These are phyloP conservation scores for Botrytis deweyae DNA, from an alignment of 2,329 filamentous ascomycete species.

Conservation along the genomic window DNA sequence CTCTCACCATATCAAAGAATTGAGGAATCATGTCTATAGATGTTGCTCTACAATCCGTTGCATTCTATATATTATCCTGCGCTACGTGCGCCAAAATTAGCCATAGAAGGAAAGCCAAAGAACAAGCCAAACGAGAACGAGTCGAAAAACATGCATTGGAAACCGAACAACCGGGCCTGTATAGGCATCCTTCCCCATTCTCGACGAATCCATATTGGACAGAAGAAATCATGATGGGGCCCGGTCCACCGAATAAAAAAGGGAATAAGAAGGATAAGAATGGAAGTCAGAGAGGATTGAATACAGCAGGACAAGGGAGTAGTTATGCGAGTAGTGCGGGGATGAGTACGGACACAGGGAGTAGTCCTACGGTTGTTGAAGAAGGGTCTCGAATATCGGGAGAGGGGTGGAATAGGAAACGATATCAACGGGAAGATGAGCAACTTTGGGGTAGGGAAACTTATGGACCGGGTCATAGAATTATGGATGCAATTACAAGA, in stretches of 20 bases:
- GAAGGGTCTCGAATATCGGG: conserved; percentile 46
- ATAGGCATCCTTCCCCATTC: conserved; percentile 78
- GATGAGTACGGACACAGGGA: conserved; percentile 41
- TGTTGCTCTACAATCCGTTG: conserved; percentile 68
- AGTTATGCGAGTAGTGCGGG: conserved; percentile 43
- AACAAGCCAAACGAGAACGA: conserved; percentile 67
- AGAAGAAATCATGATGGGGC: conserved; percentile 82
- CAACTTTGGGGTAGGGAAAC: conserved; percentile 74
- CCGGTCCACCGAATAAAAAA: conserved; percentile 66
- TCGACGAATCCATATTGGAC: conserved; percentile 87
- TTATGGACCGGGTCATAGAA: conserved; percentile 50
- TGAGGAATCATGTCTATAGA: conserved; percentile 50
- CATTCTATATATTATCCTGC: conserved; percentile 77
- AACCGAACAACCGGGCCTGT: conserved; percentile 68
- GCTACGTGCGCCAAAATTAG: conserved; percentile 73
- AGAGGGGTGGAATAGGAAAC: conserved; percentile 72
- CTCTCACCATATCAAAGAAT: neutral
- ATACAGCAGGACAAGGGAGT: conserved; percentile 58
- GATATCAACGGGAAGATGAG: conserved; percentile 86
- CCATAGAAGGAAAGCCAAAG: conserved; percentile 67
- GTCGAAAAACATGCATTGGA: conserved; percentile 64
- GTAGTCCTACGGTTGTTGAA: conserved; percentile 48
- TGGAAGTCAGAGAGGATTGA: conserved; percentile 59
- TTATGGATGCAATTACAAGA: conserved; percentile 47
- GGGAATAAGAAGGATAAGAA: conserved; percentile 51